A percentile compares a stretch with the other conserved stretches of the same genome.
These are phyloP conservation scores for Trypanosoma avium DNA, from an alignment of 208 protist species.

Conservation along the genomic window DNA sequence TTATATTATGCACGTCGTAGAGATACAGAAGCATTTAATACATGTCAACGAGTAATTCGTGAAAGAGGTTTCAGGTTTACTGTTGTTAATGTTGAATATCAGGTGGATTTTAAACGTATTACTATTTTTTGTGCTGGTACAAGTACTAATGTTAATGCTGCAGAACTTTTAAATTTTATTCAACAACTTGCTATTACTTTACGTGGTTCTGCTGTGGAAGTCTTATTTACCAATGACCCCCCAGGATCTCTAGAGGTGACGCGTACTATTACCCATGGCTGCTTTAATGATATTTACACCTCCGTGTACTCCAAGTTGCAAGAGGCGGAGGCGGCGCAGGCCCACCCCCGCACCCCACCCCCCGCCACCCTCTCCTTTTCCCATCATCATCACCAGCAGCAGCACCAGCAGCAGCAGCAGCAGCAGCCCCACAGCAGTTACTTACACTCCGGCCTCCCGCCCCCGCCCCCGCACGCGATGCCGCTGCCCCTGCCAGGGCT, in stretches of 20 bases:
- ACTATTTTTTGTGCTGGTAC: conserved; percentile 43
- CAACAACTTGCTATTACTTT: conserved; percentile 36
- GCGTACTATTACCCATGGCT: conserved; percentile 22
- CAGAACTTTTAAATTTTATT: conserved; percentile 35
- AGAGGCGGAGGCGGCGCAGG: conserved; percentile 1
- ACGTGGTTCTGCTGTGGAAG: conserved; percentile 45
- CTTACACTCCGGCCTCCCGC: not conserved
- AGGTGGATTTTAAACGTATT: conserved; percentile 69
- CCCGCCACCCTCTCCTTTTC: too few species aligned
- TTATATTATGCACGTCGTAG: conserved; percentile 68
- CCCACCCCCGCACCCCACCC: not conserved
- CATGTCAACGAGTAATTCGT: conserved; percentile 39
- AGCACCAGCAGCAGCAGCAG: not conserved
- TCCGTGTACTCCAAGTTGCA: not conserved
- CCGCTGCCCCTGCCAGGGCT: too few species aligned
- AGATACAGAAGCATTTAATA: conserved; percentile 54
- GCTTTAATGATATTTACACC: conserved; percentile 19
- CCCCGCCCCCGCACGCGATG: not conserved
- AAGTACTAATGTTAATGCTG: conserved; percentile 23
- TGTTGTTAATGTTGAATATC: conserved; percentile 60
- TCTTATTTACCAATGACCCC: conserved; percentile 42
- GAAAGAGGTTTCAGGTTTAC: conserved; percentile 33
- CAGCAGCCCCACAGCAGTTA: not conserved
- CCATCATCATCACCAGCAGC: not conserved
- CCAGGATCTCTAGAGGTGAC: conserved; percentile 58